Evolutionary conservation across 768 basidiomycete species (phyloP).

Genomic region (Leucogyrophana mollusca): DNA sequence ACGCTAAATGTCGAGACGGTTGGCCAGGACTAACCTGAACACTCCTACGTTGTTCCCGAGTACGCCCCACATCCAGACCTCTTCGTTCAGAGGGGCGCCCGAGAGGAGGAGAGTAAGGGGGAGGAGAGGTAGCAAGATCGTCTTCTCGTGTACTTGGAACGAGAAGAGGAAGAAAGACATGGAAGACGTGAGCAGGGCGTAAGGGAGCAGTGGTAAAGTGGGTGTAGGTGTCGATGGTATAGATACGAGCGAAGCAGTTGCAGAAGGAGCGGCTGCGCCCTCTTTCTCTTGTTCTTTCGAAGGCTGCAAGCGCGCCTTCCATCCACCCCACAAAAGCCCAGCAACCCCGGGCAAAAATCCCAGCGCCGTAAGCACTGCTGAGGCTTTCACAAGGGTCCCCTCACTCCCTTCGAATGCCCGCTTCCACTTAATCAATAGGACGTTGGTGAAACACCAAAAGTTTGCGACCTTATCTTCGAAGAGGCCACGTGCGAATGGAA

Average conservation of each 20-base stretch:
- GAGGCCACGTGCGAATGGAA: constrained; percentile 87
- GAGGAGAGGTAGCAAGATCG: constrained; percentile 80
- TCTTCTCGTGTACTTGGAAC: constrained; percentile 96
- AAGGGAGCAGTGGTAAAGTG: constrained; percentile 70
- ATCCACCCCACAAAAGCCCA: constrained; percentile 40
- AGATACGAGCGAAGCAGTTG: not conserved
- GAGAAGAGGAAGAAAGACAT: constrained; percentile 96
- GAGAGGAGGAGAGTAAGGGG: constrained; percentile 80
- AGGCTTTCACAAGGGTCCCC: constrained; percentile 57
- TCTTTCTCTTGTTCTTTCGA: not conserved
- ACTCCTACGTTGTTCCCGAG: constrained; percentile 77
- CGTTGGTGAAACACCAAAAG: constrained; percentile 94
- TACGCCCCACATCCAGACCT: constrained; percentile 28
- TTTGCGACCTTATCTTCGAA: constrained; percentile 98
- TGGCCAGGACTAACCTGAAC: constrained; percentile 74
- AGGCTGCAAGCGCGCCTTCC: constrained; percentile 23
- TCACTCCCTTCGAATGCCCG: constrained; percentile 38
- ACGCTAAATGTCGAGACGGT: not conserved
- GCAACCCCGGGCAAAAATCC: constrained; percentile 68
- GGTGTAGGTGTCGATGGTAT: constrained; percentile 37
- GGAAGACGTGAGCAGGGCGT: constrained; percentile 75
- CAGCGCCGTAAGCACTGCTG: constrained; percentile 61
- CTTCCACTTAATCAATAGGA: constrained; percentile 80
- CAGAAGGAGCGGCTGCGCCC: not conserved
- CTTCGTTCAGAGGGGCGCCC: constrained; percentile 29